Conservation (phyloP, 2,329 filamentous ascomycete genomes). For the Aspergillus pseudotamarii region DNA sequence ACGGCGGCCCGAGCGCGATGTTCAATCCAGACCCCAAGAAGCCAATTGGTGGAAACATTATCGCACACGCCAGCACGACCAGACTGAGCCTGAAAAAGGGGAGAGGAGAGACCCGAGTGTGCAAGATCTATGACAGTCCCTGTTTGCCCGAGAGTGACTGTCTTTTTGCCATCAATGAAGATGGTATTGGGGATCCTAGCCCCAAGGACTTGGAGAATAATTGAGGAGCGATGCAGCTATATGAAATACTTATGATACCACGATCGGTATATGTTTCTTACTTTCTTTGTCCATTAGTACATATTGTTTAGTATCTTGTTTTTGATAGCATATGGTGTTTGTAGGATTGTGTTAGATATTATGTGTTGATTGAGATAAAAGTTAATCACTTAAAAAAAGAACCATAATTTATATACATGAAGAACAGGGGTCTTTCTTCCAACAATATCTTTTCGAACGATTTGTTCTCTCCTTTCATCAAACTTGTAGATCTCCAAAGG, state of each 20-base stretch:
- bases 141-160: conserved; percentile 96
- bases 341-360: background rate
- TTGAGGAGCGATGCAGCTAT: conserved; percentile 30
- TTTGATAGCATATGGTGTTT: conserved; percentile 1
- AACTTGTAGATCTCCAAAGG: conserved; percentile 3
- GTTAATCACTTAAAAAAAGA: background rate
- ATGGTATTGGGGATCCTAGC: conserved; percentile 92
- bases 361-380: background rate
- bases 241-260: conserved; percentile 25
- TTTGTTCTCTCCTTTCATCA: background rate
- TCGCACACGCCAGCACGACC: conserved; percentile 95
- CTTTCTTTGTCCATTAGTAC: conserved; percentile 11
- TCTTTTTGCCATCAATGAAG: conserved; percentile 94
- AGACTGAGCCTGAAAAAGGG: conserved; percentile 95
- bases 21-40: conserved; percentile 99
- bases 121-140: conserved; percentile 98
- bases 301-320: conserved; percentile 6
- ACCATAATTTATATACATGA: background rate
- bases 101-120: conserved; percentile 89
- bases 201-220: conserved; percentile 95
- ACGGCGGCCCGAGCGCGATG: conserved; percentile 94
- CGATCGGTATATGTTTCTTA: conserved; percentile 26
- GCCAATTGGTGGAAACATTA: conserved; percentile 97
- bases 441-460: background rate
- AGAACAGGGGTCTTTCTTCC: background rate